A percentile compares a stretch with the other conserved stretches of the same genome.
Conservation (phyloP, 2,329 filamentous ascomycete species). For the Trichoderma koningiopsis region DNA sequence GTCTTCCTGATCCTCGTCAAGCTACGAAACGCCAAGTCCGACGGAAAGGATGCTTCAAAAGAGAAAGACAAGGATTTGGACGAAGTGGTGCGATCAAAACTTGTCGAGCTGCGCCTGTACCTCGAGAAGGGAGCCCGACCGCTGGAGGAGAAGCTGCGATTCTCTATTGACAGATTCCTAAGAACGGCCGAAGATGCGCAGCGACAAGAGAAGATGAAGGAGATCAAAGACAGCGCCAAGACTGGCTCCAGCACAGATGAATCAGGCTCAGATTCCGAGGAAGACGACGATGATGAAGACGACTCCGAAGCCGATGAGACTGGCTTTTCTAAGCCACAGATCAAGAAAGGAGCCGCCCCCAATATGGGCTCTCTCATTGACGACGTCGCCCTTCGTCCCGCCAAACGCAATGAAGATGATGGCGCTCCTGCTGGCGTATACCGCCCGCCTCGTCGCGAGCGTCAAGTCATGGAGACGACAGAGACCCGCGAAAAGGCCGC, state of each 20-base stretch:
- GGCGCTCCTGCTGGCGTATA: constrained; percentile 69
- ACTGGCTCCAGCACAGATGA: constrained; percentile 29
- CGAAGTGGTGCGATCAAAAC: constrained; percentile 72
- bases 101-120: constrained; percentile 90
- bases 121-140: constrained; percentile 91
- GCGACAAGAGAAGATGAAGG: constrained; percentile 44
- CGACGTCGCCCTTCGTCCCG: constrained; percentile 36
- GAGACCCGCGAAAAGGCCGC: constrained; percentile 61
- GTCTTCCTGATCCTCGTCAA: constrained; percentile 85
- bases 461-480: constrained; percentile 77
- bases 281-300: constrained; percentile 43
- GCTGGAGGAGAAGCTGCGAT: constrained; percentile 85
- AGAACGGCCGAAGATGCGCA: constrained; percentile 79
- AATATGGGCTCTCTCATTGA: constrained; percentile 39
- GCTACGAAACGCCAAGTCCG: constrained; percentile 58
- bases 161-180: constrained; percentile 94
- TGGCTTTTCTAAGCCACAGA: constrained; percentile 23
- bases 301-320: constrained; percentile 35
- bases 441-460: constrained; percentile 83
- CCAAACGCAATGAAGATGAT: constrained; percentile 37
- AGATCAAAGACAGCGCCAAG: constrained; percentile 34
- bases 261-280: constrained; percentile 35
- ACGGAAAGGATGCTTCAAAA: constrained; percentile 32
- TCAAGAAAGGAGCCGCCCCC: constrained; percentile 37
- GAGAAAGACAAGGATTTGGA: constrained; percentile 54